phyloP scores from a whole-genome alignment of 164 flowering plant species.

The Nelumbo lutea region DNA sequence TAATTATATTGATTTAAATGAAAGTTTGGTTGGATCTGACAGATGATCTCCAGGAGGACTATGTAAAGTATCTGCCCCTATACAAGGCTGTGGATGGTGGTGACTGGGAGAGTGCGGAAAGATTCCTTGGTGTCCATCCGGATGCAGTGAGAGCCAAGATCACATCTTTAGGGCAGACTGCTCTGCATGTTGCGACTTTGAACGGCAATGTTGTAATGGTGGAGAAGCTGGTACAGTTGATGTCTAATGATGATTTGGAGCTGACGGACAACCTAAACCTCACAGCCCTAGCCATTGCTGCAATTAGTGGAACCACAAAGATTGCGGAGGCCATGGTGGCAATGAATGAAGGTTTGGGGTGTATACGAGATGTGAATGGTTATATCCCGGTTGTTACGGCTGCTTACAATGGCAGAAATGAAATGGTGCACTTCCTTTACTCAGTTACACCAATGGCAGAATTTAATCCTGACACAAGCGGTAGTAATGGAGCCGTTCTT shows the following conservation, averaged over 20 bases:
- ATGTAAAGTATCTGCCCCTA: conserved; percentile 5
- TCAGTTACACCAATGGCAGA: neutral
- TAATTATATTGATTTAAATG: too few species aligned
- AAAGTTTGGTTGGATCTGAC: too few species aligned
- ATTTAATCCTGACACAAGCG: neutral
- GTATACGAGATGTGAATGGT: neutral
- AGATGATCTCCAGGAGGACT: neutral
- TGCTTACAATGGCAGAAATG: conserved; percentile 11
- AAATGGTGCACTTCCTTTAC: conserved; percentile 11
- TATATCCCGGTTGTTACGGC: conserved; percentile 6
- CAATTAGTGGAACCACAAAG: conserved; percentile 5
- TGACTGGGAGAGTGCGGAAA: conserved; percentile 11
- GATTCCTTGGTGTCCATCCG: conserved; percentile 6
- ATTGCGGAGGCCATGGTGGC: conserved; percentile 3
- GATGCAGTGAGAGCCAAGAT: conserved; percentile 7
- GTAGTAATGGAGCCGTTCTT: neutral
- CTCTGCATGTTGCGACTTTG: conserved; percentile 10
- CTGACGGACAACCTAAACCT: neutral
- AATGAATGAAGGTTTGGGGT: neutral
- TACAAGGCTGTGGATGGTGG: conserved; percentile 9
- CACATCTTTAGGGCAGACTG: conserved; percentile 1
- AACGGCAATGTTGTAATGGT: neutral
- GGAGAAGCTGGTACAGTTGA: conserved; percentile 4
- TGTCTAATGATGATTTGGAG: conserved; percentile 3
- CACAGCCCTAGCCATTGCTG: conserved; percentile 8